Evolutionary conservation across 2,329 filamentous ascomycete genomes (phyloP), one percentile per base, ranked within the genome.

Genomic region (Fusarium sp.): DNA sequence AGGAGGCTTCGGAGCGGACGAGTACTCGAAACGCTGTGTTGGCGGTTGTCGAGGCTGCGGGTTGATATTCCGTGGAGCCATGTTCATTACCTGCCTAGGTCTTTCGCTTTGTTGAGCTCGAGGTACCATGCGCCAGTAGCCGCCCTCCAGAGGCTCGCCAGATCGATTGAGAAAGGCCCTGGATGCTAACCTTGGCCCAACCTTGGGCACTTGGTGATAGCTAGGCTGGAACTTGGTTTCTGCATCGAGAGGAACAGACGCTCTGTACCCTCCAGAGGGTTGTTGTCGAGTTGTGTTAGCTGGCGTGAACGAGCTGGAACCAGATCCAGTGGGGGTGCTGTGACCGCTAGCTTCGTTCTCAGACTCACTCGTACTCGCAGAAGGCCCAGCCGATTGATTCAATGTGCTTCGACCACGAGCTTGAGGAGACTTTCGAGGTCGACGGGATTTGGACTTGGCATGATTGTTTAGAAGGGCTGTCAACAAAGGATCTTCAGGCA

Each of bases 401-500:
- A 44, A 36, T 6, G 14, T 6, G 7, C 21, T 21, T 19, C 31
- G 53, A 11, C 15, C 21, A 31, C 31, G 36, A 15, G 25, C 23
- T 5, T 37, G 41, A 15, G 21, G 17, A 23, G n/a, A 11, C 29
- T 52, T 59, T 19, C 47, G 49, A 19, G 19, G 13, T 8, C 36
- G 49, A 27, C 53, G 39, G 15, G 21, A 9, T 29, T 59, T 63
- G 3, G 48, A 7, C 29, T 50, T 59, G 9, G 44, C 13, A 9
- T 48, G 29, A 4, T 58, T 39, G 10, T 37, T 39, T 29, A 54
- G 19, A 15, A 53, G 21, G 1, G 57, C 51, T 9, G 44, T 35
- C 15, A 62, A 39, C 3, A 59, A 33, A 39, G 53, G 35, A 19
- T 57, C 46, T 9, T 27, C 55, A 13, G 9, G 43, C 32, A 29